Evolutionary conservation across 2,329 filamentous ascomycete genomes (phyloP).

Genomic region (Fusarium tuaranense): DNA sequence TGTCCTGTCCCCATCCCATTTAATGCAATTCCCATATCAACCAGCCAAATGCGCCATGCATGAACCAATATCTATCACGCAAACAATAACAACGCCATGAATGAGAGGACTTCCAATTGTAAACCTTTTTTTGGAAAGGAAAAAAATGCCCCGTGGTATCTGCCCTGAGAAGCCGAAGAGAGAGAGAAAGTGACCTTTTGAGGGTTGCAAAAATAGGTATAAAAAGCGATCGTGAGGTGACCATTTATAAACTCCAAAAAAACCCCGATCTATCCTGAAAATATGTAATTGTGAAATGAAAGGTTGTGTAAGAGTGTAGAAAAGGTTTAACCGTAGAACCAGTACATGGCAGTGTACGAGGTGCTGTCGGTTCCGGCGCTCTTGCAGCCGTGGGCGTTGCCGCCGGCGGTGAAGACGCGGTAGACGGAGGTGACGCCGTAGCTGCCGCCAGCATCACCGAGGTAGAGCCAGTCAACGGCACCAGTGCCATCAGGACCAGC

Average conservation of each 20-base stretch:
- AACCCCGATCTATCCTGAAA: constrained; percentile 33
- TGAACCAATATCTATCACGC: not conserved
- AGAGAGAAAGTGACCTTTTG: constrained; percentile 30
- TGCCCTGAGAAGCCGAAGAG: constrained; percentile 22
- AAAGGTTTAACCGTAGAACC: constrained; percentile 60
- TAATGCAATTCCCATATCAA: not conserved
- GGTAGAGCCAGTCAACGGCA: constrained; percentile 67
- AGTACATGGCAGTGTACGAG: constrained; percentile 68
- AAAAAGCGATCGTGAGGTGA: constrained; percentile 35
- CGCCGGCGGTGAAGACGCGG: constrained; percentile 67
- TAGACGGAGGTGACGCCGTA: constrained; percentile 59
- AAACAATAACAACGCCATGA: constrained; percentile 4
- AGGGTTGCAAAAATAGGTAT: constrained; percentile 34
- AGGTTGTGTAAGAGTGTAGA: not conserved
- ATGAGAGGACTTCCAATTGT: constrained; percentile 20
- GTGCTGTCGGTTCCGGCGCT: constrained; percentile 61
- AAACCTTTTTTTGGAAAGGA: constrained; percentile 18
- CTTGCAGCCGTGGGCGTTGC: constrained; percentile 57
- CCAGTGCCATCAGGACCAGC: constrained; percentile 60
- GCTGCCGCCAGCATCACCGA: constrained; percentile 56
- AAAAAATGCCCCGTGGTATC: constrained; percentile 34
- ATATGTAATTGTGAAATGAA: constrained; percentile 36
- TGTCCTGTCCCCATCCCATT: not conserved
- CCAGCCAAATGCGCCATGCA: constrained; percentile 7
- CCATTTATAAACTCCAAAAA: constrained; percentile 38